A percentile compares a stretch with the other conserved stretches of the same genome.
Conservation (phyloP, 345 rosid genomes). For the Rhodamnia rubescens region DNA sequence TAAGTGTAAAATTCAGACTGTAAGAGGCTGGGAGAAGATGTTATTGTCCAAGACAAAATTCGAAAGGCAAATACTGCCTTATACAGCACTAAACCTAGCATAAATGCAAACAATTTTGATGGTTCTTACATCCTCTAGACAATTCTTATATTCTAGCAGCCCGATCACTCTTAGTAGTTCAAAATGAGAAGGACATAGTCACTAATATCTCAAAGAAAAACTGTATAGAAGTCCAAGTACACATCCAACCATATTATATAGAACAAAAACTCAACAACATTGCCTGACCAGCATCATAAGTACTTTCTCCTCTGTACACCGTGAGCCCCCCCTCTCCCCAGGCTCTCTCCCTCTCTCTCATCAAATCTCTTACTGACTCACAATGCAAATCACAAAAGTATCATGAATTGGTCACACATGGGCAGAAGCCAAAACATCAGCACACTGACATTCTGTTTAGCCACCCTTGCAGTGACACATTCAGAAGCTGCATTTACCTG, state of each 20-base stretch:
- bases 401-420: neutral
- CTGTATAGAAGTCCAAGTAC: neutral
- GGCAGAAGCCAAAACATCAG: neutral
- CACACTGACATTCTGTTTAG: neutral
- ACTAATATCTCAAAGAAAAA: neutral
- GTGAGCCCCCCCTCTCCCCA: neutral
- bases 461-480: neutral
- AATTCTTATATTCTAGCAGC: neutral
- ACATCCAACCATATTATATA: neutral
- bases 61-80: neutral
- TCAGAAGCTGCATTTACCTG: constrained; percentile 22
- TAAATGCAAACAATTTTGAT: neutral
- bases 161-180: neutral
- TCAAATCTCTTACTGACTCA: neutral
- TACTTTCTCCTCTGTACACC: neutral
- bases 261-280: neutral
- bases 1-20: neutral
- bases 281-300: neutral
- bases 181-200: neutral
- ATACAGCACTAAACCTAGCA: neutral
- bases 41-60: neutral
- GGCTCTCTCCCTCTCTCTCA: neutral
- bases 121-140: neutral
- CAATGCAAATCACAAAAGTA: neutral
- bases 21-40: neutral